phyloP scores from a whole-genome alignment of 2,329 filamentous ascomycete genomes.

The Alternaria rosae region DNA sequence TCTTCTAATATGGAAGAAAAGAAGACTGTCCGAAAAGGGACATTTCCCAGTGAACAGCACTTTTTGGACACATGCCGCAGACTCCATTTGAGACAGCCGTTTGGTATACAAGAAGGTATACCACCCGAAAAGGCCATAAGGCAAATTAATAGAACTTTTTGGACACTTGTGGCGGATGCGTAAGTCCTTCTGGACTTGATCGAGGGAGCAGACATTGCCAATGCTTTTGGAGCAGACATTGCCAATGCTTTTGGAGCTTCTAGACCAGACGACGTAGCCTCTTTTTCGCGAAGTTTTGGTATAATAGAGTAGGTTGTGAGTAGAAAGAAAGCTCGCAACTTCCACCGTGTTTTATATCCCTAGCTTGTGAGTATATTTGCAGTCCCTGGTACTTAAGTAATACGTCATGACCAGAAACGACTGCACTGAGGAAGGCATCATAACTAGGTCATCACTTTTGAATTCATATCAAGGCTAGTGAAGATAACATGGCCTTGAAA shows the following conservation, averaged over 20 bases:
- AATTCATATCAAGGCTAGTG: not conserved
- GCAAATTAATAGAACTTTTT: too few relatives aligned
- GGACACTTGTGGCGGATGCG: not conserved
- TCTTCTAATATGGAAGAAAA: not conserved
- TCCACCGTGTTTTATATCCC: not conserved
- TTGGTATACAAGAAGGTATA: too few relatives aligned
- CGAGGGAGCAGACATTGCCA: not conserved
- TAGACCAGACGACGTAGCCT: too few relatives aligned
- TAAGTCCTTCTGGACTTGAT: not conserved
- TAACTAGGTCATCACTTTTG: accelerated
- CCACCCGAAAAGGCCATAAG: too few relatives aligned
- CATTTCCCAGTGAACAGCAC: too few relatives aligned
- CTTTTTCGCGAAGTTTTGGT: too few relatives aligned
- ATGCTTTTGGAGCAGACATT: too few relatives aligned
- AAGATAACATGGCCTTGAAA: accelerated
- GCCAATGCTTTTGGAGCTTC: too few relatives aligned
- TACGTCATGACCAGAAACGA: not conserved
- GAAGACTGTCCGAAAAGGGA: not conserved
- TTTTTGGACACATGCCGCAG: not conserved
- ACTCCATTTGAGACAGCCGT: too few relatives aligned
- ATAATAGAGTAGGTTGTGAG: accelerated
- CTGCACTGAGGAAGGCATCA: not conserved
- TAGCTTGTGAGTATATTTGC: not conserved
- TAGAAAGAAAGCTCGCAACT: not conserved
- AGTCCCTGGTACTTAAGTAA: not conserved